Evolutionary conservation across 164 flowering plant genomes (phyloP).

Genomic region (Aristolochia californica): DNA sequence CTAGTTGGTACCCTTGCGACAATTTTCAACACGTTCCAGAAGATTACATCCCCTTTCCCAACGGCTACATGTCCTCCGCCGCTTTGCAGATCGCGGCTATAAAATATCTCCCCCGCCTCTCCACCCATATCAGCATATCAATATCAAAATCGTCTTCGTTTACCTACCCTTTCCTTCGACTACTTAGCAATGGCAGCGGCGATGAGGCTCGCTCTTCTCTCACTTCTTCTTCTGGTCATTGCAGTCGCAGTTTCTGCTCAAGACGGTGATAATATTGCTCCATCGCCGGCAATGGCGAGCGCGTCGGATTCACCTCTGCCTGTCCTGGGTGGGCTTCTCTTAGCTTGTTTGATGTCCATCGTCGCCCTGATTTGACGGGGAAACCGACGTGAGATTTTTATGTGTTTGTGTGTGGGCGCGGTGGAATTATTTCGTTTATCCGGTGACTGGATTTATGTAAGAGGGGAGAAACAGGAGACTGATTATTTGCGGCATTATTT

Average conservation of each 20-base stretch:
- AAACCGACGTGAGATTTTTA: not conserved
- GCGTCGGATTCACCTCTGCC: not conserved
- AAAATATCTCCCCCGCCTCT: too few species aligned
- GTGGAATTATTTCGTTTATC: too few species aligned
- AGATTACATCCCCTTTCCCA: not conserved
- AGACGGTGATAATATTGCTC: not conserved
- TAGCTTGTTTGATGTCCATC: conserved; percentile 1
- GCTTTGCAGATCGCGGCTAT: not conserved
- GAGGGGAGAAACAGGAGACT: too few species aligned
- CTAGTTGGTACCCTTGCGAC: not conserved
- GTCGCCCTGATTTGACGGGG: not conserved
- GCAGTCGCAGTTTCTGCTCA: conserved; percentile 3
- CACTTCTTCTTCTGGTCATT: not conserved
- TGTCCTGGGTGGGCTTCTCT: conserved; percentile 2
- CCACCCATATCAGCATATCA: too few species aligned
- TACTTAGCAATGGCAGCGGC: not conserved
- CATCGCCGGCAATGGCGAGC: not conserved
- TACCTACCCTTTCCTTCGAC: not conserved
- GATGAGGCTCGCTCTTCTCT: not conserved
- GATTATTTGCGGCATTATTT: not conserved
- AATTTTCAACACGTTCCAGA: not conserved
- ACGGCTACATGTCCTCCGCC: conserved; percentile 1
- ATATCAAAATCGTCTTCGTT: not conserved
- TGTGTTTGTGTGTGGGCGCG: not conserved
- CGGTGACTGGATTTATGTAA: not conserved